Evolutionary conservation across 306 rosid genomes (phyloP).

Genomic region (Hippophae gyantsensis): DNA sequence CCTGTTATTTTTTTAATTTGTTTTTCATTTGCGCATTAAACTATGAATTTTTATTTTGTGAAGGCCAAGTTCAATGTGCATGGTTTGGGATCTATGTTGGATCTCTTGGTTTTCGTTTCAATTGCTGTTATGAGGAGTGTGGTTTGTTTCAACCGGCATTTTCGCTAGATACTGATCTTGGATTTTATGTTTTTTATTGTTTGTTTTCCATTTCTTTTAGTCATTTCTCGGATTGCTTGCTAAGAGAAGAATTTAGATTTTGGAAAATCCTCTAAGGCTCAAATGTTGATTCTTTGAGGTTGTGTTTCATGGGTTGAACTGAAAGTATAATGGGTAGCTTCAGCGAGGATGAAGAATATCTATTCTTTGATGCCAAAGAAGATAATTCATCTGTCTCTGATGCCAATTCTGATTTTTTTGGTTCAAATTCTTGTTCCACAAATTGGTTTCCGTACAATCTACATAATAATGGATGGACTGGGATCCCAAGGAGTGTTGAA

Average conservation of each 20-base stretch:
- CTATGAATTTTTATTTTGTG: slow-evolving; percentile 18
- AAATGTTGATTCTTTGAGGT: slow-evolving; percentile 55
- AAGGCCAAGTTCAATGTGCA: slow-evolving; percentile 59
- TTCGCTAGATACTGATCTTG: slow-evolving; percentile 42
- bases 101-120: slow-evolving; percentile 51
- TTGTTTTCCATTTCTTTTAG: slow-evolving; percentile 8
- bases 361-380: slow-evolving; percentile 77
- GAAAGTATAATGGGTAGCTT: slow-evolving; percentile 59
- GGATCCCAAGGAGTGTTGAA: slow-evolving; percentile 52
- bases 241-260: slow-evolving; percentile 37
- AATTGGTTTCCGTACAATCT: slow-evolving; percentile 23
- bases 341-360: slow-evolving; percentile 59
- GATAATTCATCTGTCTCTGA: slow-evolving; percentile 50
- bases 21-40: slow-evolving; percentile 20
- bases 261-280: slow-evolving; percentile 33
- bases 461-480: slow-evolving; percentile 51
- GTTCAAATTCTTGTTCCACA: slow-evolving; percentile 18
- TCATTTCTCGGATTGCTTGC: slow-evolving; percentile 38
- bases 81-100: slow-evolving; percentile 89
- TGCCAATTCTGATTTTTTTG: slow-evolving; percentile 25
- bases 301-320: slow-evolving; percentile 74
- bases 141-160: slow-evolving; percentile 24
- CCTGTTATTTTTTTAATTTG: slow-evolving; percentile 5
- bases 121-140: slow-evolving; percentile 24
- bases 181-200: slow-evolving; percentile 29